These are phyloP conservation scores for Suillus variegatus DNA, from an alignment of 768 basidiomycete genomes.

Conservation along the genomic window DNA sequence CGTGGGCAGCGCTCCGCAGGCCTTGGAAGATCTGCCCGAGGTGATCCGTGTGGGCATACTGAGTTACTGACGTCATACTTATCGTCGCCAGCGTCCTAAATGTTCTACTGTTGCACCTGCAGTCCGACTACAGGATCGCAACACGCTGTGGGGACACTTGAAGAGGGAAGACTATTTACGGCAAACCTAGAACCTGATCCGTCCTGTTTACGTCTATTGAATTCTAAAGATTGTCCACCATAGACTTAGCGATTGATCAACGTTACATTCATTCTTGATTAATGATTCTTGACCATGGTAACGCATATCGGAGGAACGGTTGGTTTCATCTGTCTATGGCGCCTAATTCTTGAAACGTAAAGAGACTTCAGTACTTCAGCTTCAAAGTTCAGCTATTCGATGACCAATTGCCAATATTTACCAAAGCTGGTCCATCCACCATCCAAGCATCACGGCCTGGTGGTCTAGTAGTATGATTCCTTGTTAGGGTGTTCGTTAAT, in stretches of 20 bases:
- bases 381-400: neutral
- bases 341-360: neutral
- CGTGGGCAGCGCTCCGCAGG: conserved; percentile 63
- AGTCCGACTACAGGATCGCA: neutral
- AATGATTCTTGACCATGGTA: neutral
- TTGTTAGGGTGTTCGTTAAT: conserved; percentile 46
- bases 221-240: conserved; percentile 19
- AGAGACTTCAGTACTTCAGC: neutral
- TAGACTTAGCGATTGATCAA: neutral
- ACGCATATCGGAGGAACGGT: neutral
- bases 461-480: conserved; percentile 70
- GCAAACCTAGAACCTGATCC: conserved; percentile 9
- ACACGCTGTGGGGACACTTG: neutral
- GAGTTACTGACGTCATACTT: conserved; percentile 63
- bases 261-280: neutral
- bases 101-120: conserved; percentile 5
- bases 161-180: conserved; percentile 7
- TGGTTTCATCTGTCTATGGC: neutral
- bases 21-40: conserved; percentile 68
- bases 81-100: conserved; percentile 15
- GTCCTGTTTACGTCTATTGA: conserved; percentile 32
- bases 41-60: conserved; percentile 59
- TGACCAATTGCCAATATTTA: neutral
- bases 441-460: conserved; percentile 38
- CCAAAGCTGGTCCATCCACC: neutral